Percentiles rank a stretch among this genome's conserved stretches.
Conservation (phyloP, 805 yeast species). For the Huiozyma naganishii region DNA sequence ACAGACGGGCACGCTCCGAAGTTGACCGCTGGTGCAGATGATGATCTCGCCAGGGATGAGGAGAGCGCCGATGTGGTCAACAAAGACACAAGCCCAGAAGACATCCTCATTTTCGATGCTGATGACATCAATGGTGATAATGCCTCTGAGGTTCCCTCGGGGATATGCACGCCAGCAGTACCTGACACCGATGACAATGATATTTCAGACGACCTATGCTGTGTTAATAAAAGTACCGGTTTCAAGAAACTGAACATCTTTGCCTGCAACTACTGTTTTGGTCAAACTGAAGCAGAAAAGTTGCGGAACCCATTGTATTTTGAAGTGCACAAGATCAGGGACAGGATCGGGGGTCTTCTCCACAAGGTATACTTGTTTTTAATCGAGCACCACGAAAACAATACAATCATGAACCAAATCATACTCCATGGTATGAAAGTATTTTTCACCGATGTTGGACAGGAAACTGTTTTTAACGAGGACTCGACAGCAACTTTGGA, state of each 20-base stretch:
- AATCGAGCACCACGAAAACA: constrained; percentile 42
- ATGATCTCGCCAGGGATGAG: constrained; percentile 43
- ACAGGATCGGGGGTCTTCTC: constrained; percentile 48
- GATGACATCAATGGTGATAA: constrained; percentile 15
- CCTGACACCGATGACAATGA: constrained; percentile 33
- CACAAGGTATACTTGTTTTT: constrained; percentile 47
- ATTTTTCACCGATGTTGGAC: constrained; percentile 76
- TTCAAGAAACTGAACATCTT: constrained; percentile 52
- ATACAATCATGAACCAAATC: constrained; percentile 51
- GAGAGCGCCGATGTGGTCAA: constrained; percentile 12
- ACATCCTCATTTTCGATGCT: constrained; percentile 1
- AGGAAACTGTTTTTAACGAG: constrained; percentile 50
- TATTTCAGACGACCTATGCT: constrained; percentile 40
- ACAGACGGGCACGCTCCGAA: constrained; percentile 14
- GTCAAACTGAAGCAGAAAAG: constrained; percentile 38
- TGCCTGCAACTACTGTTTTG: constrained; percentile 56
- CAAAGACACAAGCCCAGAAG: constrained; percentile 1
- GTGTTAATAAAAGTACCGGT: background rate
- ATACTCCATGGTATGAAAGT: constrained; percentile 54
- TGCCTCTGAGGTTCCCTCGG: constrained; percentile 31
- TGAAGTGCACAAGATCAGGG: constrained; percentile 50
- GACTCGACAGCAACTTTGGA: constrained; percentile 46
- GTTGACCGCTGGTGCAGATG: constrained; percentile 23
- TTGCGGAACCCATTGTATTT: constrained; percentile 33
- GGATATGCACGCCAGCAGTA: constrained; percentile 26